Base-by-base conservation (phyloP, 1,284 basidiomycete genomes). In the Pisolithus thermaeus region DNA sequence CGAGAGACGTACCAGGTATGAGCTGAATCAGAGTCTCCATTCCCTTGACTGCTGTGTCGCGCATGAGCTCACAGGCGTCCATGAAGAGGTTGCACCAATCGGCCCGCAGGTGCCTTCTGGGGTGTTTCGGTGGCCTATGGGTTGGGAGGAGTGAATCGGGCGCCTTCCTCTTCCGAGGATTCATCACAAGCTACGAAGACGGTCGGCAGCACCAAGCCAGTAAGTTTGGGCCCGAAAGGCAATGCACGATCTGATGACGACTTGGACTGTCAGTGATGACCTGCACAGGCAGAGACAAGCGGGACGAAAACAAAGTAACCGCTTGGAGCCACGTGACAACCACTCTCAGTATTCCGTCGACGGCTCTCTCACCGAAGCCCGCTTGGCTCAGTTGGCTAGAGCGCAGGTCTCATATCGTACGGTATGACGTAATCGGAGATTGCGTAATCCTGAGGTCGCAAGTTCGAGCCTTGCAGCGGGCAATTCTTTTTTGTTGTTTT, bases 401-500 rank as follows among this genome's bases (percentile, higher is more conserved):
- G 64, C 64, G 67, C 67, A 69, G 64, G 64, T 66, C 68, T 66
- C 68, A 70, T 66, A 69, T 54, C 3, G 0, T 0, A 16, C 2
- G 1, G 37, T 68, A 57, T 66, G 64, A 65, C 63, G 67, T 58
- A 50, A 57, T 35, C 1, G 0, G 6, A 1, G 2, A 54, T 58
- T 60, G 60, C 52, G 60, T 49, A 76, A 78, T 76, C 77, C 75
- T 75, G 74, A 77, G 75, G 75, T 78, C 76, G 73, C 74, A 75
- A 79, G 76, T 78, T 79, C 77, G 77, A 79, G 65, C 73, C 76
- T 79, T 75, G 74, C 74, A 75, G 62, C 60, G 67, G 65, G 64
- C 64, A 63, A 3, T 22, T 12, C 47, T 59, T 56, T 54, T 50
- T 45, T 44, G 1, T 20, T 22, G 18, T 11, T 38, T 40, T n/a